Conservation (phyloP, 352 stramenopile genomes). For the Peronospora belbahrii region DNA sequence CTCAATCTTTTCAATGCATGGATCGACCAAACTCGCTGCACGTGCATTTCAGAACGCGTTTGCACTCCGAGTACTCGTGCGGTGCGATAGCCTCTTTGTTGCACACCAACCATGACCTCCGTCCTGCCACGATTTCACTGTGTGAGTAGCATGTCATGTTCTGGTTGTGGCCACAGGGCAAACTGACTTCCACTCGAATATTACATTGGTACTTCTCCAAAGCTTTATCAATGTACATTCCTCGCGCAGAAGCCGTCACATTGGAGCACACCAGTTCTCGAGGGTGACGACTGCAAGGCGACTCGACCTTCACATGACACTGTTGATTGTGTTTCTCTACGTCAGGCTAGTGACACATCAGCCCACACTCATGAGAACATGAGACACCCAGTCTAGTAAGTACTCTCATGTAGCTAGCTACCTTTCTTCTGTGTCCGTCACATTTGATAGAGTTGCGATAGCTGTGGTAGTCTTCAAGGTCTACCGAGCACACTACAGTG, state of each 20-base stretch:
- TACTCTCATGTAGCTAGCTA: too few species aligned
- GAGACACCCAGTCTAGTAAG: too few species aligned
- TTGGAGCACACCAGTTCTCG: conserved; percentile 38
- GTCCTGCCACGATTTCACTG: conserved; percentile 30
- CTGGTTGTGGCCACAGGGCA: conserved; percentile 51
- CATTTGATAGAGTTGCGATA: too few species aligned
- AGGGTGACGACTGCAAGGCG: conserved; percentile 55
- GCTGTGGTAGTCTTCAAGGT: too few species aligned
- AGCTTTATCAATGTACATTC: conserved; percentile 28
- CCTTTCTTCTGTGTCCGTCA: too few species aligned
- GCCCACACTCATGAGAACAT: too few species aligned
- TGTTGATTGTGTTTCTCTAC: too few species aligned
- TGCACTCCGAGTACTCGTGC: conserved; percentile 65
- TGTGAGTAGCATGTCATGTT: conserved; percentile 44
- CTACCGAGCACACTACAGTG: too few species aligned
- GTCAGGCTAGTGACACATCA: too few species aligned
- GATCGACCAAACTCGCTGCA: conserved; percentile 60
- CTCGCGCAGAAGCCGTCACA: conserved; percentile 25
- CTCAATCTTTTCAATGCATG: conserved; percentile 49
- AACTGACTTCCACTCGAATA: conserved; percentile 35
- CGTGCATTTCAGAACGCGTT: conserved; percentile 51
- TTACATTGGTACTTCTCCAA: conserved; percentile 53
- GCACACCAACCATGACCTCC: conserved; percentile 38
- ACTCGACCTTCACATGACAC: conserved; percentile 49
- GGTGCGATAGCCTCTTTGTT: conserved; percentile 47